phyloP scores from a whole-genome alignment of 208 protist species.

The Plasmodiophora brassicae region DNA sequence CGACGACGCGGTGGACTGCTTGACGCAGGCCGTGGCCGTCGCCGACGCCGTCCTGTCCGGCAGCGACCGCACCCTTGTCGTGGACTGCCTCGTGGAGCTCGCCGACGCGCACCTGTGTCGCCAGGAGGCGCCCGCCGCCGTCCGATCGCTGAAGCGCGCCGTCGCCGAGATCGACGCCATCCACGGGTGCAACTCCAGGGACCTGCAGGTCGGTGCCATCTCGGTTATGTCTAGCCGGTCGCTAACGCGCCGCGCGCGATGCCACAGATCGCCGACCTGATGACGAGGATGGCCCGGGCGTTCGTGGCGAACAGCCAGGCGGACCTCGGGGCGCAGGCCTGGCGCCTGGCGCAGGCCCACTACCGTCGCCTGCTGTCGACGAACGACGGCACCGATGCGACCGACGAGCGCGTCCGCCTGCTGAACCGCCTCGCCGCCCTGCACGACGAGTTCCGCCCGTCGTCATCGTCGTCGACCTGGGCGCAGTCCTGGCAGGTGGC shows the following conservation, averaged over 20 bases:
- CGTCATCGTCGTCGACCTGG: neutral
- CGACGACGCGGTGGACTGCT: too few species aligned
- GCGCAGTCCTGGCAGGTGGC: neutral
- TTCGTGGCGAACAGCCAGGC: too few species aligned
- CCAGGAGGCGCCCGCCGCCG: neutral
- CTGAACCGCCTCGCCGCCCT: neutral
- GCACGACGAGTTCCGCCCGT: neutral
- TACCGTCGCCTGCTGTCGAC: too few species aligned
- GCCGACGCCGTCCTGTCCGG: neutral
- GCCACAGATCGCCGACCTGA: too few species aligned
- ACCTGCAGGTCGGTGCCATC: neutral
- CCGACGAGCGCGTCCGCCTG: neutral
- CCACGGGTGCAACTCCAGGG: neutral
- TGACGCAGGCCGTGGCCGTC: neutral
- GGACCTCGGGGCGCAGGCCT: too few species aligned
- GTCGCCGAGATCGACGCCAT: neutral
- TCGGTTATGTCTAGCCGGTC: neutral
- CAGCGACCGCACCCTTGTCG: neutral
- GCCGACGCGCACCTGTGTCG: neutral
- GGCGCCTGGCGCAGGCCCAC: too few species aligned
- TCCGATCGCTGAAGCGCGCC: neutral
- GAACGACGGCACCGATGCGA: neutral
- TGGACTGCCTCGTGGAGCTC: neutral
- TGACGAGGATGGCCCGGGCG: too few species aligned
- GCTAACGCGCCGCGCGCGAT: neutral